Conservation (phyloP, 768 basidiomycete species). For the Naganishia randhawae region DNA sequence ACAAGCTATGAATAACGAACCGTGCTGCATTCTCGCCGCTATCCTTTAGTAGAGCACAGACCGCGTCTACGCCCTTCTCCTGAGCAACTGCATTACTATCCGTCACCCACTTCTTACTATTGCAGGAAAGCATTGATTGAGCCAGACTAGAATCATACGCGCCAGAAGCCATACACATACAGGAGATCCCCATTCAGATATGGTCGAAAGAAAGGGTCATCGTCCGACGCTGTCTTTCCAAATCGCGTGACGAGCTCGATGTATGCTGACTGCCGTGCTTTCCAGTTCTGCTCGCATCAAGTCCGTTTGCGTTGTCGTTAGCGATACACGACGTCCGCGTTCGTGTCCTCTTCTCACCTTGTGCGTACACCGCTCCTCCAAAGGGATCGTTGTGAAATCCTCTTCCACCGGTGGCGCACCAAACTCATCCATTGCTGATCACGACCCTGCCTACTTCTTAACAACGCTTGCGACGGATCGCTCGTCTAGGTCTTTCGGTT, state of each 20-base stretch:
- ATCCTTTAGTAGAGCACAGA: constrained; percentile 79
- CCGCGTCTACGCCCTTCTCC: constrained; percentile 91
- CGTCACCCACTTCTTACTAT: constrained; percentile 70
- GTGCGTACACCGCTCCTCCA: constrained; percentile 77
- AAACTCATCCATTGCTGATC: constrained; percentile 14
- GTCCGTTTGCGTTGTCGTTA: too few relatives aligned
- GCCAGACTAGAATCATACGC: background rate
- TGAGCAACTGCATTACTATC: constrained; percentile 96
- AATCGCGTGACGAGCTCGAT: constrained; percentile 81
- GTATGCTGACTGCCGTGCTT: constrained; percentile 91
- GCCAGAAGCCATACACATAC: constrained; percentile 26
- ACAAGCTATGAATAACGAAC: constrained; percentile 35
- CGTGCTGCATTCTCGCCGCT: constrained; percentile 81
- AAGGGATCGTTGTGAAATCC: constrained; percentile 76
- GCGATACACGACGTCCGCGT: background rate
- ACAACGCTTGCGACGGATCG: too few relatives aligned
- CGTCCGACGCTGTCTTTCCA: constrained; percentile 81
- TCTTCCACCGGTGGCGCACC: constrained; percentile 74
- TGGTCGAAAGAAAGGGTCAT: constrained; percentile 87
- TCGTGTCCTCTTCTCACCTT: constrained; percentile 54
- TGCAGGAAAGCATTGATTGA: background rate
- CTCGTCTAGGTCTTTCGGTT: too few relatives aligned
- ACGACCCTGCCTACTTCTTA: too few relatives aligned
- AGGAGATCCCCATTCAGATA: constrained; percentile 74
- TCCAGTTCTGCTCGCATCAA: constrained; percentile 68